Base-by-base conservation (phyloP, 345 rosid genomes). In the Linum lewisii region DNA sequence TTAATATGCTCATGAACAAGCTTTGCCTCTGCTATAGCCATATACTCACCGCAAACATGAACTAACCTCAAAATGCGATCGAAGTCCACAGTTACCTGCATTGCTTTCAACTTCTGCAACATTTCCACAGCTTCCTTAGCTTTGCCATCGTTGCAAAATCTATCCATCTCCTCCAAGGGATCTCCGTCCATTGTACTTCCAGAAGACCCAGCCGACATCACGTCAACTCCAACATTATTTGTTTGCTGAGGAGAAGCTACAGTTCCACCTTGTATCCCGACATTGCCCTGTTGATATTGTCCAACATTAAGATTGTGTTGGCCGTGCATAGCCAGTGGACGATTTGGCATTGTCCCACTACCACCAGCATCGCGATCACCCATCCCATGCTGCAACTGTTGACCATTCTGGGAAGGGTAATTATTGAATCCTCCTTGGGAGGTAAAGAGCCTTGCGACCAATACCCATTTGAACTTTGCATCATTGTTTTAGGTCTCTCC, bases 11-110 rank as follows among this genome's bases (percentile, higher is more conserved):
- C 70, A 51, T 86, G 86, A 68, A 84, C 77, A 50, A 37, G 52
- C 70, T 77, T 80, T 32, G 90, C 96, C 67, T 88, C 89, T 64
- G 83, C 57, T 24, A 77, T 59, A 66, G 80, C 82, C 63, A 80
- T 77, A 47, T 63, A 76, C 54, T 92, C 84, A 6, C 84, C 93
- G 65, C 95, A 92, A 2, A 66, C 70, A 60, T 74, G 68, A 29
- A 88, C 79, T 73, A 92, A 72, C 34, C 57, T 63, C 61, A 83
- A 66, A 44, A 73, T 73, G n/a, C 71, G 66, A 51, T 62, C 53
- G 51, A 74, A 71, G 73, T 86, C 93, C 64, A 92, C 74, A 54
- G 56, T 23, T 69, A 78, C 38, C 54, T 66, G 25, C 63, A 65
- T 57, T 59, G 70, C 67, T 52, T 68, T 81, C 62, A 92, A 70